Percentiles rank a stretch among this genome's conserved stretches.
These are phyloP conservation scores for Amaranthus tricolor DNA, from an alignment of 179 eudicot genomes.

Conservation along the genomic window DNA sequence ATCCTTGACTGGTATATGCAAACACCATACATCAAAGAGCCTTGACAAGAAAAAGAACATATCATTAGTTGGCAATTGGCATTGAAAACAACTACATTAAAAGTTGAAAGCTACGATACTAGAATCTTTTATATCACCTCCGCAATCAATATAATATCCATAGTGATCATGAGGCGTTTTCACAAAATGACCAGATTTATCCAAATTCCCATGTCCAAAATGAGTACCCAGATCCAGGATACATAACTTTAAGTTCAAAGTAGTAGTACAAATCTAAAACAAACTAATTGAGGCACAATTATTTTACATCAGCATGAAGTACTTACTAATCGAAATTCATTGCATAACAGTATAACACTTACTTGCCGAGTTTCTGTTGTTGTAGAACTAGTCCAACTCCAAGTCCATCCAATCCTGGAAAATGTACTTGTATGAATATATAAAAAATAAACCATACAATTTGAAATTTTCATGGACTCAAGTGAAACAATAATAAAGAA, in stretches of 20 bases:
- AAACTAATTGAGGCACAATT: background rate
- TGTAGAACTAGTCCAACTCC: slow-evolving; percentile 68
- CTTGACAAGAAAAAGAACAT: slow-evolving; percentile 31
- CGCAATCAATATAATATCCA: background rate
- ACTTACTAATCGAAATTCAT: background rate
- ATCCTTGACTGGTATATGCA: slow-evolving; percentile 67
- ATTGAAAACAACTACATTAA: slow-evolving; percentile 13
- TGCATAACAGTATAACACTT: slow-evolving; percentile 25
- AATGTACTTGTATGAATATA: background rate
- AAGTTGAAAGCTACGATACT: background rate
- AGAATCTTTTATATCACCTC: background rate
- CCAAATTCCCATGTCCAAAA: too few relatives aligned
- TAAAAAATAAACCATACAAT: background rate
- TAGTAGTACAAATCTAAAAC: too few relatives aligned
- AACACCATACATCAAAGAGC: slow-evolving; percentile 83
- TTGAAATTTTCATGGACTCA: background rate
- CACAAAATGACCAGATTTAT: too few relatives aligned
- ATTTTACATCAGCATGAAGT: background rate
- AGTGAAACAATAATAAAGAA: background rate
- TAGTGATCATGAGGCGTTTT: background rate
- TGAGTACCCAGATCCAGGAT: background rate
- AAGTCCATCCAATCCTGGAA: slow-evolving; percentile 67
- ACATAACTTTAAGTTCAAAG: too few relatives aligned
- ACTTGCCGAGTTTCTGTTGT: slow-evolving; percentile 64
- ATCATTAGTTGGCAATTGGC: background rate